Conservation (phyloP, 139 green algal genomes). For the Chlamydomonas incerta region DNA sequence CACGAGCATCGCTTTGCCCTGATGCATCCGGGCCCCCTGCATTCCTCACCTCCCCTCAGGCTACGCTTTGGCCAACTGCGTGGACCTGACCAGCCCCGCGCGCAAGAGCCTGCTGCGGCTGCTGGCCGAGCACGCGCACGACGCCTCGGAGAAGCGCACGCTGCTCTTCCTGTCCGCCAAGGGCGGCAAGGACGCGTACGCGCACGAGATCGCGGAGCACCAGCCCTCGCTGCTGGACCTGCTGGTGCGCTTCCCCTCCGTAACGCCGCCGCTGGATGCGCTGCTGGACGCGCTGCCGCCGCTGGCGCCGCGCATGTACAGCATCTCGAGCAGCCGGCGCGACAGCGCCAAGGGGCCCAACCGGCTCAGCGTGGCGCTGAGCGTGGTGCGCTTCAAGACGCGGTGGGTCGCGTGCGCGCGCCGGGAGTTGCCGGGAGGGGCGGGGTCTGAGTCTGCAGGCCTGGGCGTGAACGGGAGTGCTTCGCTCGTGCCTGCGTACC, state of each 20-base stretch:
- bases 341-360: background rate
- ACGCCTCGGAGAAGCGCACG: conserved; percentile 69
- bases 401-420: too few species aligned
- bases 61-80: conserved; percentile 69
- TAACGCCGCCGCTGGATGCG: conserved; percentile 76
- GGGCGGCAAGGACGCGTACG: conserved; percentile 66
- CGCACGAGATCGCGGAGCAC: conserved; percentile 70
- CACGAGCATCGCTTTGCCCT: too few species aligned
- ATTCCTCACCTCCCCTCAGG: conserved; percentile 54
- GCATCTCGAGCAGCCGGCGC: conserved; percentile 68
- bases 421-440: too few species aligned
- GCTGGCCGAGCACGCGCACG: conserved; percentile 87
- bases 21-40: too few species aligned
- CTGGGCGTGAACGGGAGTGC: too few species aligned
- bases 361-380: conserved; percentile 76
- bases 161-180: conserved; percentile 50
- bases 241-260: conserved; percentile 81
- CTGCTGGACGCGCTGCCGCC: conserved; percentile 88
- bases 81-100: conserved; percentile 81
- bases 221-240: conserved; percentile 85
- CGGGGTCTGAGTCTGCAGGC: too few species aligned
- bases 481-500: too few species aligned
- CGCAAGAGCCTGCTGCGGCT: conserved; percentile 89
- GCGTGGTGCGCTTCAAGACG: conserved; percentile 77
- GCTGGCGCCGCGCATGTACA: conserved; percentile 90